Conservation (phyloP, 2,329 filamentous ascomycete genomes). For the Fusarium bactridioides region DNA sequence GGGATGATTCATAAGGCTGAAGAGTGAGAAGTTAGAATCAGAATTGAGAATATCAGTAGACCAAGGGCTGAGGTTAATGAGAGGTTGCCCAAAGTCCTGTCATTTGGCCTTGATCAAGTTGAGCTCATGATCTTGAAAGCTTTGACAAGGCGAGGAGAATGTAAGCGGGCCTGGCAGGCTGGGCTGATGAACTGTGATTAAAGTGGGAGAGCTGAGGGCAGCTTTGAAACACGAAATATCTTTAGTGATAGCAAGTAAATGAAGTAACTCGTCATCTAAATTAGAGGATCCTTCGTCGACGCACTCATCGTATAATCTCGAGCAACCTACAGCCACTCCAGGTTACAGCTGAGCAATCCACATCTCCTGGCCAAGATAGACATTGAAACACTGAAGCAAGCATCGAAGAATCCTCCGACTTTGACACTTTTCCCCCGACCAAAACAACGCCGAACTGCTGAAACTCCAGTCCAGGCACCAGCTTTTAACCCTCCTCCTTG, state of each 20-base stretch:
- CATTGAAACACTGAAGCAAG: slow-evolving; percentile 1
- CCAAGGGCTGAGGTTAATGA: not conserved
- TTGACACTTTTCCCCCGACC: slow-evolving; percentile 14
- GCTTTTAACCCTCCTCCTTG: slow-evolving; percentile 70
- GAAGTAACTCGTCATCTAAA: not conserved
- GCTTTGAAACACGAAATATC: slow-evolving; percentile 5
- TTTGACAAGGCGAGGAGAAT: not conserved
- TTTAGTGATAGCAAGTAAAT: not conserved
- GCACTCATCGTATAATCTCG: not conserved
- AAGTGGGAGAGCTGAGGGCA: slow-evolving; percentile 8
- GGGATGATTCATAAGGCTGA: not conserved
- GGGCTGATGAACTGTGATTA: not conserved
- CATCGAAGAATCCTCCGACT: slow-evolving; percentile 8
- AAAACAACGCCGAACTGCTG: slow-evolving; percentile 24
- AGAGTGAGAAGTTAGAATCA: accelerated
- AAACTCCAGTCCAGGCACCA: slow-evolving; percentile 9
- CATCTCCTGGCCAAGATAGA: not conserved
- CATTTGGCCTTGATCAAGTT: not conserved
- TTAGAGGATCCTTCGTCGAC: not conserved
- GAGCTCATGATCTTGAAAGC: not conserved
- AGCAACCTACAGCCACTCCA: not conserved
- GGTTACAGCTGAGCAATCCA: not conserved
- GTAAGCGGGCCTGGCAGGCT: slow-evolving; percentile 4
- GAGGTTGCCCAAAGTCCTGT: not conserved
- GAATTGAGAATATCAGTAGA: not conserved